A percentile compares a stretch with the other conserved stretches of the same genome.
phyloP scores from a whole-genome alignment of 371 early-diverging fungal genomes.

The Umbelopsis sp. region DNA sequence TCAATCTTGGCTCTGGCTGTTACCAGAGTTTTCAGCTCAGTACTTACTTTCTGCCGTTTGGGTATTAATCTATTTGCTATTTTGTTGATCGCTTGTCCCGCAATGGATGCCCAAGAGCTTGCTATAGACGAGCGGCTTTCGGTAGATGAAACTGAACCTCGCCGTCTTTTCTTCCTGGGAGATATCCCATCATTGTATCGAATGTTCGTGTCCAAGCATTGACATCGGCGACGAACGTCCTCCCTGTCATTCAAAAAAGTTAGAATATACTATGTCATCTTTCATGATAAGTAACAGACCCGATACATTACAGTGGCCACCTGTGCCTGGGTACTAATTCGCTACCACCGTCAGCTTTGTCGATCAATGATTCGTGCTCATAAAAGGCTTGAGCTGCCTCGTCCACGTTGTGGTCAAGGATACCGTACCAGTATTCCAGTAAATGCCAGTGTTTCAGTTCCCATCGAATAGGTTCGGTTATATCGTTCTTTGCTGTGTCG shows the following conservation, averaged over 20 bases:
- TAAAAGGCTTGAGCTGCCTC: not conserved
- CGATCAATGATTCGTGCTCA: not conserved
- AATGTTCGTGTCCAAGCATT: slow-evolving; percentile 6
- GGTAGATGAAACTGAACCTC: not conserved
- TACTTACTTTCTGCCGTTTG: slow-evolving; percentile 9
- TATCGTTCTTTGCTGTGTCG: not conserved
- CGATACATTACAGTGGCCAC: slow-evolving; percentile 13
- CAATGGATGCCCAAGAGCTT: not conserved
- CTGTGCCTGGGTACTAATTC: not conserved
- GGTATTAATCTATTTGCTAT: not conserved
- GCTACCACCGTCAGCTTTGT: not conserved
- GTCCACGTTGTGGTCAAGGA: not conserved
- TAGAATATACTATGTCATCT: not conserved
- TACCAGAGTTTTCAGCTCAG: not conserved
- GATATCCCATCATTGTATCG: slow-evolving; percentile 10
- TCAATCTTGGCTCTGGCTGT: too few species aligned
- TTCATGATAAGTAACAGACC: too few species aligned
- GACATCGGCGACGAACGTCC: slow-evolving; percentile 2
- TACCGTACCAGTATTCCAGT: slow-evolving; percentile 7
- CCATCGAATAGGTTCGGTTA: not conserved
- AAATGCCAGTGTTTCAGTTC: slow-evolving; percentile 9
- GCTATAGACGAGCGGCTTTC: not conserved
- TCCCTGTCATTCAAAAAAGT: not conserved
- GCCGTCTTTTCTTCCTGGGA: not conserved
- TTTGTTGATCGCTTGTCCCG: not conserved